A percentile compares a stretch with the other conserved stretches of the same genome.
These are phyloP conservation scores for Phaeosphaeria sp. DNA, from an alignment of 2,329 filamentous ascomycete genomes.

Conservation along the genomic window DNA sequence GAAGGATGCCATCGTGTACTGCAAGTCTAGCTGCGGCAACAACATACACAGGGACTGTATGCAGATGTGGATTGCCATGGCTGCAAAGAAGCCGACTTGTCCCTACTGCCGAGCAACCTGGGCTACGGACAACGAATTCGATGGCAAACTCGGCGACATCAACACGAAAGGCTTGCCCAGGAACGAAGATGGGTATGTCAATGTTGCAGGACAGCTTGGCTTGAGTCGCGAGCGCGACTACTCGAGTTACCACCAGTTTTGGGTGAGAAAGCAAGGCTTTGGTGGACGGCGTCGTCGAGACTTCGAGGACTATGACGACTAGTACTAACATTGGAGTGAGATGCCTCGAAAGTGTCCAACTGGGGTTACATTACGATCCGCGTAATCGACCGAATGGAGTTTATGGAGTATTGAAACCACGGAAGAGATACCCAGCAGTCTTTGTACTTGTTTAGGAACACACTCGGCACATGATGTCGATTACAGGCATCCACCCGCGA, in stretches of 20 bases:
- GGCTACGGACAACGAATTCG: constrained; percentile 54
- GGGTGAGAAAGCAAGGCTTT: constrained; percentile 23
- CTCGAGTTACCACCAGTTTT: constrained; percentile 34
- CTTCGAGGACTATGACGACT: constrained; percentile 4
- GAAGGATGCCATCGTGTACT: constrained; percentile 56
- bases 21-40: constrained; percentile 66
- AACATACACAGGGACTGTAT: constrained; percentile 67
- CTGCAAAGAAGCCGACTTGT: constrained; percentile 58
- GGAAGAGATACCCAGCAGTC: neutral
- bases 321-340: neutral
- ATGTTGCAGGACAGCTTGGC: constrained; percentile 67
- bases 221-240: constrained; percentile 57
- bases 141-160: constrained; percentile 47
- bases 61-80: constrained; percentile 55
- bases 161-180: constrained; percentile 52
- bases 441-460: neutral
- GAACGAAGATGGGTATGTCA: constrained; percentile 65
- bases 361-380: neutral
- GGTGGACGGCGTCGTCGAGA: constrained; percentile 7
- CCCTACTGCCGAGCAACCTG: constrained; percentile 67
- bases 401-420: neutral
- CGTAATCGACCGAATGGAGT: neutral
- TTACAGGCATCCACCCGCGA: too few relatives aligned
- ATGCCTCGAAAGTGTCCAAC: neutral
- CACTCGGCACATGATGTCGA: neutral